phyloP scores from a whole-genome alignment of 176 grass and related monocot species.

The Triticum turgidum region DNA sequence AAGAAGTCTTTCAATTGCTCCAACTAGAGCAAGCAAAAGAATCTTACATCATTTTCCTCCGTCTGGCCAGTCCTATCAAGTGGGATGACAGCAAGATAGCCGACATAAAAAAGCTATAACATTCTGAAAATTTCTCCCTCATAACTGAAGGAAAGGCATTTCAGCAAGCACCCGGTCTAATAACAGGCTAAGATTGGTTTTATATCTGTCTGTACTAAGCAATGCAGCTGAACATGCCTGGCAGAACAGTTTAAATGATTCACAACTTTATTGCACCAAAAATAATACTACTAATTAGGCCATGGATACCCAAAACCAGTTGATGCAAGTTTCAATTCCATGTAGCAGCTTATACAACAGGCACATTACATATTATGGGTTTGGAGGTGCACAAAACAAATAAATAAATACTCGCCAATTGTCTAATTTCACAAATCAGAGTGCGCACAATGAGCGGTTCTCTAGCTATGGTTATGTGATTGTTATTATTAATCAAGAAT shows the following conservation, averaged over 20 bases:
- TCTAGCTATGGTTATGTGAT: slow-evolving; percentile 11
- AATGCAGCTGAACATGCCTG: not conserved
- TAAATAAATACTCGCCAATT: slow-evolving; percentile 26
- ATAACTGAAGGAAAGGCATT: not conserved
- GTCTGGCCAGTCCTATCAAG: not conserved
- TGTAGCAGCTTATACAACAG: slow-evolving; percentile 37
- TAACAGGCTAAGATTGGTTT: not conserved
- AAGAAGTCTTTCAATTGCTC: slow-evolving; percentile 9
- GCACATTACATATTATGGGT: not conserved
- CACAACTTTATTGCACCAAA: slow-evolving; percentile 6
- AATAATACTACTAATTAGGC: not conserved
- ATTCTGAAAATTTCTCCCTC: not conserved
- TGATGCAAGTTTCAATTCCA: not conserved
- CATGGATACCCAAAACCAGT: not conserved
- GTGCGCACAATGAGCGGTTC: slow-evolving; percentile 26
- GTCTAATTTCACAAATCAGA: slow-evolving; percentile 24
- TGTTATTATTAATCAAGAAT: slow-evolving; percentile 27
- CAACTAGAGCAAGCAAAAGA: not conserved
- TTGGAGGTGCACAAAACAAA: slow-evolving; percentile 22
- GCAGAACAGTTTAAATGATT: not conserved
- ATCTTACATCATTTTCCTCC: not conserved
- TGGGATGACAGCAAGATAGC: too few relatives aligned
- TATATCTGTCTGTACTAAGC: not conserved
- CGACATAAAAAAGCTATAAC: not conserved
- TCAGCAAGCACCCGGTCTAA: not conserved